phyloP scores from a whole-genome alignment of 1,284 basidiomycete species.

The Marasmius oreades region DNA sequence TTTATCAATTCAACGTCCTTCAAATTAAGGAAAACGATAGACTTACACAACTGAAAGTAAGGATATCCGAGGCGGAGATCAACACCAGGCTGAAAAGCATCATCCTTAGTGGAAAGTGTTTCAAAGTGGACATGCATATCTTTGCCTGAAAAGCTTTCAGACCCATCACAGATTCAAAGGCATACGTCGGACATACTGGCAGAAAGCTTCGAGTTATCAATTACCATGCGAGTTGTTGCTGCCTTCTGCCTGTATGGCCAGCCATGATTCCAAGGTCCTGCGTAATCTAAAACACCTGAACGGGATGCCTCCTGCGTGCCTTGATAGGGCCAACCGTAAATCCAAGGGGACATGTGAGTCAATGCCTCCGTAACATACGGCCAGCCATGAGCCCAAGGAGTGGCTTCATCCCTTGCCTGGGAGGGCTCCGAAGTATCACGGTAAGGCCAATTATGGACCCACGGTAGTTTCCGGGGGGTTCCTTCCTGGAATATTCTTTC shows the following conservation, averaged over 20 bases:
- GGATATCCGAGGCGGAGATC: slow-evolving; percentile 1
- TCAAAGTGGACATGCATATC: too few relatives aligned
- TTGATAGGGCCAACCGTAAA: slow-evolving; percentile 11
- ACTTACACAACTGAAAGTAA: slow-evolving; percentile 6
- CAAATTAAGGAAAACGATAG: neutral
- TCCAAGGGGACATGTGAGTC: too few relatives aligned
- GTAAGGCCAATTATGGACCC: slow-evolving; percentile 25
- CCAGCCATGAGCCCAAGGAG: slow-evolving; percentile 4
- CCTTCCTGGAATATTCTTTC: slow-evolving; percentile 34
- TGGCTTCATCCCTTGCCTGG: neutral
- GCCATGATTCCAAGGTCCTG: neutral
- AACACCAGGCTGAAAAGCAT: too few relatives aligned
- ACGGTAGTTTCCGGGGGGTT: neutral
- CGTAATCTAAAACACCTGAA: neutral
- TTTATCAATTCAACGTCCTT: neutral
- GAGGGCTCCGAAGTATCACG: too few relatives aligned
- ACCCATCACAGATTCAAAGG: too few relatives aligned
- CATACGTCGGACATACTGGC: too few relatives aligned
- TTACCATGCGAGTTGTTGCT: too few relatives aligned
- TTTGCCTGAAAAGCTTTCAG: too few relatives aligned
- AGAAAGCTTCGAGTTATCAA: too few relatives aligned
- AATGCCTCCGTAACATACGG: too few relatives aligned
- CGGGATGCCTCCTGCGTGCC: neutral
- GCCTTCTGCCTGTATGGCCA: neutral
- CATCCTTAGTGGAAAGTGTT: too few relatives aligned